A percentile compares a stretch with the other conserved stretches of the same genome.
Conservation (phyloP, 208 protist genomes). For the Phytomonas sp. region DNA sequence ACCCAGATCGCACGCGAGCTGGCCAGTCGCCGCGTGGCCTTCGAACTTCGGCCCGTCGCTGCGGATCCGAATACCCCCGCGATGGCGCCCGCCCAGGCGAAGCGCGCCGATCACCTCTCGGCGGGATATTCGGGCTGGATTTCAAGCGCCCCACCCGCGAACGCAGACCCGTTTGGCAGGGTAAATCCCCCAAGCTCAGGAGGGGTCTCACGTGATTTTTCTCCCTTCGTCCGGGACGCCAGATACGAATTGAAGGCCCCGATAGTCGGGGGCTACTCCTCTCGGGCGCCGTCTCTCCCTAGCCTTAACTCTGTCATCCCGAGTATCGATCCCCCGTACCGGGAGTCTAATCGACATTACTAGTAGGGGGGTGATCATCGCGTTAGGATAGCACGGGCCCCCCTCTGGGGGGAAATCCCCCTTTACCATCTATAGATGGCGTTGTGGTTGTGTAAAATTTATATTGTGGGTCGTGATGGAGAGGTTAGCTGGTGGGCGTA, state of each 20-base stretch:
- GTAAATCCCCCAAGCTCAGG: not conserved
- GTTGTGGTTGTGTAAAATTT: not conserved
- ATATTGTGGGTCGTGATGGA: not conserved
- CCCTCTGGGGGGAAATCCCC: not conserved
- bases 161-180: not conserved
- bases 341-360: not conserved
- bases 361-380: not conserved
- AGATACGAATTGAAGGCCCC: not conserved
- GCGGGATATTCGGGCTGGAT: not conserved
- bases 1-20: constrained; percentile 60
- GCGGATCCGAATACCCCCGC: not conserved
- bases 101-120: not conserved
- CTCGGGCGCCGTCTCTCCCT: not conserved
- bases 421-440: not conserved
- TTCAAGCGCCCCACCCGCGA: not conserved
- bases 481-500: not conserved
- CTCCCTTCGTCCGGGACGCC: not conserved
- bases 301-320: not conserved
- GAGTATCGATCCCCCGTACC: not conserved
- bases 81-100: not conserved
- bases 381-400: not conserved
- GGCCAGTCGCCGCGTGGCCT: constrained; percentile 27
- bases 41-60: not conserved
- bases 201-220: not conserved
- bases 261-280: not conserved